Percentiles rank a stretch among this genome's conserved stretches.
Conservation (phyloP, 371 early-diverging fungal species). For the Saksenaea vasiformis region DNA sequence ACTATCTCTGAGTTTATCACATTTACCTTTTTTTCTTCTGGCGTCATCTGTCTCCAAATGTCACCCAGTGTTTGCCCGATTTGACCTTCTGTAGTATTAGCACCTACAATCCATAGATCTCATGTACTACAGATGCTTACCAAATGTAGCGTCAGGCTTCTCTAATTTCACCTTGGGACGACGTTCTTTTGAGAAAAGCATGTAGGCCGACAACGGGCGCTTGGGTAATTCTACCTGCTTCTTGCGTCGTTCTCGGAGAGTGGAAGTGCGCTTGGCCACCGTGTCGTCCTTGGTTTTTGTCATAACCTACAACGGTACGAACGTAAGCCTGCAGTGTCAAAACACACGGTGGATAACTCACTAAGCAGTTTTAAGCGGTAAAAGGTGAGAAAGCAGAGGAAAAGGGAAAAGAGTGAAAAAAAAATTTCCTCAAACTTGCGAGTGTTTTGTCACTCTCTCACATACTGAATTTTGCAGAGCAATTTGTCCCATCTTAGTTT, state of each 20-base stretch:
- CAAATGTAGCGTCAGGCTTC: slow-evolving; percentile 81
- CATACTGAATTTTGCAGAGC: background rate
- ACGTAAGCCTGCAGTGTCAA: background rate
- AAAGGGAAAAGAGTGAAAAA: slow-evolving; percentile 2
- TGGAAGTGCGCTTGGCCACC: slow-evolving; percentile 14
- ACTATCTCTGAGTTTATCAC: too few species aligned
- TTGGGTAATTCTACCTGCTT: slow-evolving; percentile 58
- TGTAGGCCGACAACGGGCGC: slow-evolving; percentile 79
- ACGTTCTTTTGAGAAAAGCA: slow-evolving; percentile 79
- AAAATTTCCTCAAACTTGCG: background rate
- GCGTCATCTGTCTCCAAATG: slow-evolving; percentile 71
- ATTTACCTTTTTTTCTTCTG: slow-evolving; percentile 65
- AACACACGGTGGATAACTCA: background rate
- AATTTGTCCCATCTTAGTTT: too few species aligned
- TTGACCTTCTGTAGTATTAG: slow-evolving; percentile 43
- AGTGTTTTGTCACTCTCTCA: background rate
- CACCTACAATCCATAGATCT: background rate
- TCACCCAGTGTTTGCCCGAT: slow-evolving; percentile 81
- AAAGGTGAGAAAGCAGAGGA: background rate
- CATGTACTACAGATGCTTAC: slow-evolving; percentile 36
- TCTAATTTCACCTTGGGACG: slow-evolving; percentile 69
- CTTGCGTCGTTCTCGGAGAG: background rate
- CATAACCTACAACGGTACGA: background rate
- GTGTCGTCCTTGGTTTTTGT: slow-evolving; percentile 14
- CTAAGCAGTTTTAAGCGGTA: background rate